Percentiles rank a stretch among this genome's conserved stretches.
These are phyloP conservation scores for Tetracladium marchalianum DNA, from an alignment of 495 filamentous ascomycete genomes.

Conservation along the genomic window DNA sequence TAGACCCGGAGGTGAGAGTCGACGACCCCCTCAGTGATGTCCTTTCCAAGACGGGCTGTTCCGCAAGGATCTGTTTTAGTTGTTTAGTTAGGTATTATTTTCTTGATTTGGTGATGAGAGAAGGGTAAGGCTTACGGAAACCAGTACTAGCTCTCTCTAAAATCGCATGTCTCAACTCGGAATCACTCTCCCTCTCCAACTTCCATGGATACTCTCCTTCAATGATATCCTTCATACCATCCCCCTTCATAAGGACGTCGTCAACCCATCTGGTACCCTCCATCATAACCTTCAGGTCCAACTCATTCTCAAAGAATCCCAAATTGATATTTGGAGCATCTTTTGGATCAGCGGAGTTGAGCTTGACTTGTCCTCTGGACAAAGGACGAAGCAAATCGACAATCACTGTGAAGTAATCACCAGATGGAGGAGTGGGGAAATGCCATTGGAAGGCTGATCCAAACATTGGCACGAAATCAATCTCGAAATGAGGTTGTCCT, in stretches of 20 bases:
- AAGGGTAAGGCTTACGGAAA: slow-evolving; percentile 29
- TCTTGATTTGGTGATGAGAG: not conserved
- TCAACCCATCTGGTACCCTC: slow-evolving; percentile 46
- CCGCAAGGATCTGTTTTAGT: slow-evolving; percentile 36
- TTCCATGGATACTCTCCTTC: slow-evolving; percentile 45
- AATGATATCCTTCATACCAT: slow-evolving; percentile 47
- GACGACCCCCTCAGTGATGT: slow-evolving; percentile 43
- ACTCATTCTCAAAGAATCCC: slow-evolving; percentile 46
- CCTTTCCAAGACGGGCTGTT: slow-evolving; percentile 39
- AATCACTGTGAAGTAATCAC: slow-evolving; percentile 45
- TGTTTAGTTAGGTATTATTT: not conserved
- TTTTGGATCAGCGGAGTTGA: slow-evolving; percentile 41
- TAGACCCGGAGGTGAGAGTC: slow-evolving; percentile 43
- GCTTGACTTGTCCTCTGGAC: slow-evolving; percentile 38
- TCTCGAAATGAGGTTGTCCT: slow-evolving; percentile 54
- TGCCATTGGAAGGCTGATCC: slow-evolving; percentile 56
- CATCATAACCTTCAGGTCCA: slow-evolving; percentile 47
- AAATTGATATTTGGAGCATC: slow-evolving; percentile 48
- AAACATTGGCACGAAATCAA: slow-evolving; percentile 55
- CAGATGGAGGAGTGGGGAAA: slow-evolving; percentile 37
- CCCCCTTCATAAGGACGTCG: slow-evolving; percentile 44
- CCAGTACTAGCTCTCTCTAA: slow-evolving; percentile 49
- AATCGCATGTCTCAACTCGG: slow-evolving; percentile 46
- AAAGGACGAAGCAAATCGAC: slow-evolving; percentile 49
- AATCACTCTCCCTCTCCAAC: slow-evolving; percentile 46